A percentile compares a stretch with the other conserved stretches of the same genome.
Conservation (phyloP, 2,329 filamentous ascomycete species). For the Cladosporium sp. region DNA sequence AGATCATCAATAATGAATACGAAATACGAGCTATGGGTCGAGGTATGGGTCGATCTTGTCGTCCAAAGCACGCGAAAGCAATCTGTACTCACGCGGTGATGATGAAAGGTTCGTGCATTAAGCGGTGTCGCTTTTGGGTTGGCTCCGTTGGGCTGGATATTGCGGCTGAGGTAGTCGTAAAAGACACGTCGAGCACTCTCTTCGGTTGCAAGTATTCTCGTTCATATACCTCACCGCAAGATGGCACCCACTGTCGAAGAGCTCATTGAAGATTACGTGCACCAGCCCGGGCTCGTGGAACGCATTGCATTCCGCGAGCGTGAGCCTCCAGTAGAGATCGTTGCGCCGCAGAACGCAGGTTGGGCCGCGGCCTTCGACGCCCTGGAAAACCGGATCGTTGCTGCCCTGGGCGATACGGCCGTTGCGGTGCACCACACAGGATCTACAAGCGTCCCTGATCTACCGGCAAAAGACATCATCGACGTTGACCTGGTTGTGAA, state of each 20-base stretch:
- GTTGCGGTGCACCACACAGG: slow-evolving; percentile 48
- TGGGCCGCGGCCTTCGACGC: slow-evolving; percentile 41
- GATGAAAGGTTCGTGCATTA: neutral
- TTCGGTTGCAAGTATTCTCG: neutral
- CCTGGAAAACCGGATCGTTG: slow-evolving; percentile 38
- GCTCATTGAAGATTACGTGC: slow-evolving; percentile 21
- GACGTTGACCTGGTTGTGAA: slow-evolving; percentile 54
- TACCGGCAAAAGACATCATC: slow-evolving; percentile 55
- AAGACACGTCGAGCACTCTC: neutral
- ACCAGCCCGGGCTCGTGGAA: slow-evolving; percentile 21
- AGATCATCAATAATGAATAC: neutral
- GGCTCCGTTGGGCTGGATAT: neutral
- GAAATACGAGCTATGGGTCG: too few relatives aligned
- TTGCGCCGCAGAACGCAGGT: slow-evolving; percentile 37
- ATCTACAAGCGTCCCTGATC: slow-evolving; percentile 52
- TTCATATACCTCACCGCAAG: neutral
- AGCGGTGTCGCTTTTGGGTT: slow-evolving; percentile 4
- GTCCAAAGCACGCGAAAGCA: neutral
- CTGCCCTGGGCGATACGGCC: slow-evolving; percentile 36
- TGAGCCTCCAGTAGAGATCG: slow-evolving; percentile 30
- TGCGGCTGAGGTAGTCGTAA: neutral
- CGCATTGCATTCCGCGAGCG: slow-evolving; percentile 26
- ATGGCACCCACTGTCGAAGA: slow-evolving; percentile 20
- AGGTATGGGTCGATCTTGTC: neutral
- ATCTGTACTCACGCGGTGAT: neutral